These are phyloP conservation scores for Trichomonas vaginalis DNA, from an alignment of 208 protist species.

Conservation along the genomic window DNA sequence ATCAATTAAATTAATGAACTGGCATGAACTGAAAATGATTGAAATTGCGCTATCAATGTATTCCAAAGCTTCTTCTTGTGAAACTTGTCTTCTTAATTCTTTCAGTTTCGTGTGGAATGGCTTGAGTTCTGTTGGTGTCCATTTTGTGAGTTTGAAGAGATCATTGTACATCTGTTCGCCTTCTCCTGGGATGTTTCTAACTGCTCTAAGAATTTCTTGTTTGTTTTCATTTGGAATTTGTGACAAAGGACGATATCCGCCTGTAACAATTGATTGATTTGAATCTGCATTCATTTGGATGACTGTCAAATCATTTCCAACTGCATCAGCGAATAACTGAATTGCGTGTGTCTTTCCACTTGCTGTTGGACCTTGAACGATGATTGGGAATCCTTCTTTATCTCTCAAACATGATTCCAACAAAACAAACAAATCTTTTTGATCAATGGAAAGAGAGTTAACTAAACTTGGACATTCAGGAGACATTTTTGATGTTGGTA, in stretches of 20 bases:
- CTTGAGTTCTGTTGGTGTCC: background rate
- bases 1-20: background rate
- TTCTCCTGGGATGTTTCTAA: background rate
- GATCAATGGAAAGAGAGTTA: background rate
- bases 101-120: background rate
- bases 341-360: background rate
- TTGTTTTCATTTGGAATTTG: background rate
- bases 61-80: background rate
- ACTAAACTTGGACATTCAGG: background rate
- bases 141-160: background rate
- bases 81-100: background rate
- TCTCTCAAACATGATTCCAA: background rate
- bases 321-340: background rate
- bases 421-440: background rate
- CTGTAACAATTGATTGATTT: background rate
- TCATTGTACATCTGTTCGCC: background rate
- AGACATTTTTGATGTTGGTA: background rate
- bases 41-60: background rate
- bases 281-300: background rate
- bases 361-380: conserved; percentile 9
- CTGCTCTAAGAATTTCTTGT: background rate
- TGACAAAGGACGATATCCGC: background rate
- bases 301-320: background rate
- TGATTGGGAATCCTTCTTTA: background rate
- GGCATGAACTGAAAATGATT: background rate